phyloP scores from a whole-genome alignment of 108 stramenopile genomes.

The Conticribra weissflogii region DNA sequence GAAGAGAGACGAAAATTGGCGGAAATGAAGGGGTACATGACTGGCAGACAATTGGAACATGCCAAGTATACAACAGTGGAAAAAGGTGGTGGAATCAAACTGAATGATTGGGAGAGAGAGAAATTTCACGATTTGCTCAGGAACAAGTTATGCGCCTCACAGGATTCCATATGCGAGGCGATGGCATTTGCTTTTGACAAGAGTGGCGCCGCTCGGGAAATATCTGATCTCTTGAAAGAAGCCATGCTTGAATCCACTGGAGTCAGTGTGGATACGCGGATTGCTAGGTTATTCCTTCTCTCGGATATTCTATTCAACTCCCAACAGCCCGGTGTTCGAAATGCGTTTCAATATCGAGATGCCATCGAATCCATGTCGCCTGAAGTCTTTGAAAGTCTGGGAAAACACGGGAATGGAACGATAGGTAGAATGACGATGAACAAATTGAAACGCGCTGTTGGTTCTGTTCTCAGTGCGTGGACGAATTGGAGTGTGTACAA shows the following conservation, averaged over 20 bases:
- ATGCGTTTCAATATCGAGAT: constrained; percentile 84
- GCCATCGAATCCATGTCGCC: constrained; percentile 83
- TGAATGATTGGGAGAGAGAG: constrained; percentile 58
- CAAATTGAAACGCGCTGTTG: constrained; percentile 69
- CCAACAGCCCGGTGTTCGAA: constrained; percentile 87
- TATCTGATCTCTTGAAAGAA: constrained; percentile 65
- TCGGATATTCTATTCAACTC: constrained; percentile 90
- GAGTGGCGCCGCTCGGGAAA: constrained; percentile 62
- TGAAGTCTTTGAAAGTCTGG: constrained; percentile 77
- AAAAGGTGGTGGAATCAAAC: constrained; percentile 44
- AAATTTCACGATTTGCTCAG: constrained; percentile 60
- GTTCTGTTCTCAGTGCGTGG: constrained; percentile 80
- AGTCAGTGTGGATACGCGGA: constrained; percentile 62
- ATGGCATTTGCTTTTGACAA: constrained; percentile 93
- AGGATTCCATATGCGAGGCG: constrained; percentile 74
- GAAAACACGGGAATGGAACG: constrained; percentile 55
- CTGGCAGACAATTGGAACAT: constrained; percentile 67
- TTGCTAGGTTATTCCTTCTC: constrained; percentile 78
- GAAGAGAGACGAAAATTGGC: constrained; percentile 48
- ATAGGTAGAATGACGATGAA: constrained; percentile 76
- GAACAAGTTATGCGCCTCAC: constrained; percentile 58
- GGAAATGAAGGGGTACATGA: constrained; percentile 41
- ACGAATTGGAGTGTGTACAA: constrained; percentile 87
- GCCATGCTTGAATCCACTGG: constrained; percentile 59
- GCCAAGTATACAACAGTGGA: constrained; percentile 20